Evolutionary conservation across 129 eudicot species (phyloP).

Genomic region (Sambucus nigra): DNA sequence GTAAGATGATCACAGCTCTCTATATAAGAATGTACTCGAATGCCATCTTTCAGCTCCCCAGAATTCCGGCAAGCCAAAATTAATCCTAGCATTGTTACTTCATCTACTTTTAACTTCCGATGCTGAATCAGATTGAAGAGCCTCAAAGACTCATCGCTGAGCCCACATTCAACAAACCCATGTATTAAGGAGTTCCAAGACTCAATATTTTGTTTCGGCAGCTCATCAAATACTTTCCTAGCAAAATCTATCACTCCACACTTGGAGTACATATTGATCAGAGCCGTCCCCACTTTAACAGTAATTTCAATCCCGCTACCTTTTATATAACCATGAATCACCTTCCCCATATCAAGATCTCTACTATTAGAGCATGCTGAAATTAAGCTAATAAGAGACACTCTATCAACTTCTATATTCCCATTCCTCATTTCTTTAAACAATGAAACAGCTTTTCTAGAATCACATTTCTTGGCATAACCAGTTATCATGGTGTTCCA

Average conservation of each 20-base stretch:
- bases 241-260: constrained; percentile 13
- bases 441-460: constrained; percentile 15
- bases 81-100: constrained; percentile 22
- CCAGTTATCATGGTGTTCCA: constrained; percentile 23
- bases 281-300: constrained; percentile 22
- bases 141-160: constrained; percentile 14
- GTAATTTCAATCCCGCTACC: constrained; percentile 11
- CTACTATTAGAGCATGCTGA: constrained; percentile 16
- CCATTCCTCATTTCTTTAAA: constrained; percentile 20
- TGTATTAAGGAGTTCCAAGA: constrained; percentile 32
- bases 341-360: constrained; percentile 10
- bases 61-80: constrained; percentile 26
- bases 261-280: constrained; percentile 27
- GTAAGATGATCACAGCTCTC: constrained; percentile 3
- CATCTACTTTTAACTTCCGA: constrained; percentile 17
- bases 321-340: constrained; percentile 19
- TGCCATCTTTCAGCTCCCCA: constrained; percentile 10
- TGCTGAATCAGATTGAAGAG: constrained; percentile 13
- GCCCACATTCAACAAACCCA: constrained; percentile 18
- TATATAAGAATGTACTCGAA: constrained; percentile 12
- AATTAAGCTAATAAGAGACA: constrained; percentile 18
- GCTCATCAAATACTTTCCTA: constrained; percentile 17
- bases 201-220: constrained; percentile 21
- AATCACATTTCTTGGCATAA: constrained; percentile 17
- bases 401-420: constrained; percentile 11